phyloP scores from a whole-genome alignment of 805 yeast genomes.

The Suhomyces prunicola region DNA sequence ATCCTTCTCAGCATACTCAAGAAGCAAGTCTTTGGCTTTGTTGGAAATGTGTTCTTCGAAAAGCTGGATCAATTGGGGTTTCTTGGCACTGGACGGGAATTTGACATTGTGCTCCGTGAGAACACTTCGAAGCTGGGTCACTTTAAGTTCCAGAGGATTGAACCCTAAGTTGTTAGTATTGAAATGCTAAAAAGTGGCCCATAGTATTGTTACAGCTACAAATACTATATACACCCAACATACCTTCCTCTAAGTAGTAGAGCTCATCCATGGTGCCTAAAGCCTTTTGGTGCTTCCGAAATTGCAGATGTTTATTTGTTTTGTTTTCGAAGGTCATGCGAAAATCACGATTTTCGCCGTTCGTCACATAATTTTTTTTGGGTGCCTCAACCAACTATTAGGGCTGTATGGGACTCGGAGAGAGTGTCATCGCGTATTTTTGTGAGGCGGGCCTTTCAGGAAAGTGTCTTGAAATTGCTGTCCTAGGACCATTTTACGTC shows the following conservation, averaged over 20 bases:
- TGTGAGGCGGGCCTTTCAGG: neutral
- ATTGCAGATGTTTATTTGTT: slow-evolving; percentile 7
- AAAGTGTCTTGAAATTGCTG: neutral
- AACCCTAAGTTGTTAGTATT: slow-evolving; percentile 42
- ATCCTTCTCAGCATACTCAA: slow-evolving; percentile 16
- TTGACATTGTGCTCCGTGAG: slow-evolving; percentile 60
- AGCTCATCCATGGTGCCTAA: slow-evolving; percentile 17
- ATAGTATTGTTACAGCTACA: neutral
- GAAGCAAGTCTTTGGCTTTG: slow-evolving; percentile 40
- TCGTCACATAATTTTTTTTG: neutral
- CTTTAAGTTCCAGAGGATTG: slow-evolving; percentile 62
- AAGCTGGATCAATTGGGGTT: slow-evolving; percentile 59
- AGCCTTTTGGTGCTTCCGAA: neutral
- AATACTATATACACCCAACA: slow-evolving; percentile 6
- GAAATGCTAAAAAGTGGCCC: neutral
- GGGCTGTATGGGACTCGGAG: neutral
- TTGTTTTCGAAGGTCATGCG: neutral
- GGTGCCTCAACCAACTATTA: neutral
- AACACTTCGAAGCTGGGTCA: slow-evolving; percentile 67
- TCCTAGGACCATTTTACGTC: neutral
- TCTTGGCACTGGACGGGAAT: slow-evolving; percentile 63
- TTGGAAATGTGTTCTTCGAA: slow-evolving; percentile 56
- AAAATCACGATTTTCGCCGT: neutral
- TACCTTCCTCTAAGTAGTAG: slow-evolving; percentile 24
- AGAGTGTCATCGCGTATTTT: neutral